Evolutionary conservation across 345 rosid genomes (phyloP).

Genomic region (Microcos paniculata): DNA sequence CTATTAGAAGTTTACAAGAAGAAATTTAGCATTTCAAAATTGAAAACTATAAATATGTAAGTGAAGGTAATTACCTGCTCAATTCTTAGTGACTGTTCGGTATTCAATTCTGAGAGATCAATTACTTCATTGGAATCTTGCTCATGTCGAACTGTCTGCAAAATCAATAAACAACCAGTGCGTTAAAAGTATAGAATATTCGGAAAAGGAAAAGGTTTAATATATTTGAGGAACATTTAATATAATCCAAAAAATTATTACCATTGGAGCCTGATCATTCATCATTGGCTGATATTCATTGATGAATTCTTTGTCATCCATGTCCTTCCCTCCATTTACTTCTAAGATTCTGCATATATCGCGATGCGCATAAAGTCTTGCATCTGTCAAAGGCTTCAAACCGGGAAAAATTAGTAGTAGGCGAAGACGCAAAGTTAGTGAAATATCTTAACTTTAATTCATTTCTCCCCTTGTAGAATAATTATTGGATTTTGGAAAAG

Average conservation of each 20-base stretch:
- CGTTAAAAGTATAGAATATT: too few relatives aligned
- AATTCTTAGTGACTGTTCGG: conserved; percentile 32
- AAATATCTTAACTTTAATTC: too few relatives aligned
- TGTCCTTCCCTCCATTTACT: conserved; percentile 56
- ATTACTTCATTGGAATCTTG: conserved; percentile 44
- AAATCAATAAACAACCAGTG: not conserved
- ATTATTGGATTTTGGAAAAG: too few relatives aligned
- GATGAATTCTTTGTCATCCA: conserved; percentile 27
- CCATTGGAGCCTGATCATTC: conserved; percentile 17
- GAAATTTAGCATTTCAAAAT: too few relatives aligned
- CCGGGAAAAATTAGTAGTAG: not conserved
- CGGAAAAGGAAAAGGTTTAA: too few relatives aligned
- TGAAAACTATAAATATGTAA: too few relatives aligned
- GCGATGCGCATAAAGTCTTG: conserved; percentile 52
- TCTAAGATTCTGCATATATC: conserved; percentile 69
- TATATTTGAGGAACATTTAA: too few relatives aligned
- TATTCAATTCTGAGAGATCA: conserved; percentile 46
- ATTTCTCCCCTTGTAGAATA: too few relatives aligned
- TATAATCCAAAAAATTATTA: not conserved
- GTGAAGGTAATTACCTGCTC: conserved; percentile 36
- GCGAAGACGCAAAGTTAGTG: too few relatives aligned
- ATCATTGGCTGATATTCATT: conserved; percentile 50
- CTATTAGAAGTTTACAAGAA: too few relatives aligned
- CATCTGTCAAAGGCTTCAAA: conserved; percentile 62
- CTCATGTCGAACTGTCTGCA: conserved; percentile 49